Evolutionary conservation across 176 grass and related monocot genomes (phyloP).

Genomic region (Avena insularis): DNA sequence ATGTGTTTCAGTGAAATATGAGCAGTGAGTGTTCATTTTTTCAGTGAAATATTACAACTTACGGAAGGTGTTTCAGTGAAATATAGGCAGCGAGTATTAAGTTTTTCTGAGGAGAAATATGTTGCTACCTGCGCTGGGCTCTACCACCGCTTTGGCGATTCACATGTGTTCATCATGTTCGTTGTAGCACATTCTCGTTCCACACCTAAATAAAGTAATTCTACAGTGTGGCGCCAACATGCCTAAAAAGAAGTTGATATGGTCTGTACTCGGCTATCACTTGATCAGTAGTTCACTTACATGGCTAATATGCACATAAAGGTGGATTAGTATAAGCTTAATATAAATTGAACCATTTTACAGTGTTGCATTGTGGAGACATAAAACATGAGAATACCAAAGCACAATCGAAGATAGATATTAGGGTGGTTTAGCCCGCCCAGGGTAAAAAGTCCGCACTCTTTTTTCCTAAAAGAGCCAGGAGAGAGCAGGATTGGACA

Average conservation of each 20-base stretch:
- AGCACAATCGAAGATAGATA: not conserved
- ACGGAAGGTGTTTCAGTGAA: not conserved
- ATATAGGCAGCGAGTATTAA: conserved; percentile 27
- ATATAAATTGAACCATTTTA: too few relatives aligned
- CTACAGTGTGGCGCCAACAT: too few relatives aligned
- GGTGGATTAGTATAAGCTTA: not conserved
- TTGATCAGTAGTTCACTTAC: too few relatives aligned
- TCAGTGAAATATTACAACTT: not conserved
- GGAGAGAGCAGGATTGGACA: not conserved
- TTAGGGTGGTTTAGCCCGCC: not conserved
- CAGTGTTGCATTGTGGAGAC: too few relatives aligned
- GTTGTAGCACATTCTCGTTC: not conserved
- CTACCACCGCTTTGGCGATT: not conserved
- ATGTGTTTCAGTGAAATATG: not conserved
- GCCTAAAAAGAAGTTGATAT: too few relatives aligned
- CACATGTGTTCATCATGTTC: not conserved
- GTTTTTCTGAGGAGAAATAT: not conserved
- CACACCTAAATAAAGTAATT: too few relatives aligned
- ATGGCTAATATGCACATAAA: not conserved
- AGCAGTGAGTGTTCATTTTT: too few relatives aligned
- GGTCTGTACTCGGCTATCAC: too few relatives aligned
- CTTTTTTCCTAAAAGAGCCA: not conserved
- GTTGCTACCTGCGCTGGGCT: not conserved
- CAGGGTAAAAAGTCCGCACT: not conserved
- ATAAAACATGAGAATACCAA: not conserved